Percentiles rank a stretch among this genome's conserved stretches.
Conservation (phyloP, 768 basidiomycete species). For the Serendipita sp. region DNA sequence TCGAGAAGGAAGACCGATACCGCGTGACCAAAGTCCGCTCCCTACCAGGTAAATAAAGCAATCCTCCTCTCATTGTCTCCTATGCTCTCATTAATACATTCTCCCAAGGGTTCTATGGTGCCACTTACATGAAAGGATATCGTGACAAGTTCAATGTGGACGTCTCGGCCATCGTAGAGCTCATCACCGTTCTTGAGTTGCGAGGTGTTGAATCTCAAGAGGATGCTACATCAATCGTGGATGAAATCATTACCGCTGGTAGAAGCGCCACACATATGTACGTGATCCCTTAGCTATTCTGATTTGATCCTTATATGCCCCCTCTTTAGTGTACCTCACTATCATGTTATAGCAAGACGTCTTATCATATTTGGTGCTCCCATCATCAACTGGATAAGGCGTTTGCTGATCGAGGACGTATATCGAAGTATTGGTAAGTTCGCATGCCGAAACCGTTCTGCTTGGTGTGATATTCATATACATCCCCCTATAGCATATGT, state of each 20-base stretch:
- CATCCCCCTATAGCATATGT: slow-evolving; percentile 29
- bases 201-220: slow-evolving; percentile 13
- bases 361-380: neutral
- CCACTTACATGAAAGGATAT: slow-evolving; percentile 44
- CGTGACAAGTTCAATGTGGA: slow-evolving; percentile 40
- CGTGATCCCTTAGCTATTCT: slow-evolving; percentile 12
- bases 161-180: slow-evolving; percentile 13
- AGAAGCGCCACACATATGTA: slow-evolving; percentile 40
- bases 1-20: slow-evolving; percentile 35
- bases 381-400: slow-evolving; percentile 29
- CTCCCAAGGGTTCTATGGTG: slow-evolving; percentile 39
- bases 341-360: slow-evolving; percentile 23
- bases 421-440: slow-evolving; percentile 35
- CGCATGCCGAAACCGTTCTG: slow-evolving; percentile 28
- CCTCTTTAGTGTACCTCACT: slow-evolving; percentile 35
- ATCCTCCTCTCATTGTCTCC: neutral
- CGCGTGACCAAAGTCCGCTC: slow-evolving; percentile 39
- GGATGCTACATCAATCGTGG: slow-evolving; percentile 19
- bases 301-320: neutral
- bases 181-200: neutral
- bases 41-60: slow-evolving; percentile 26
- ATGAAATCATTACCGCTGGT: slow-evolving; percentile 27
- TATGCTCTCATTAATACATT: neutral
- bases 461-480: neutral
- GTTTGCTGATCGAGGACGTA: slow-evolving; percentile 24